These are phyloP conservation scores for Adansonia rubrostipa DNA, from an alignment of 441 rosid genomes.

Conservation along the genomic window DNA sequence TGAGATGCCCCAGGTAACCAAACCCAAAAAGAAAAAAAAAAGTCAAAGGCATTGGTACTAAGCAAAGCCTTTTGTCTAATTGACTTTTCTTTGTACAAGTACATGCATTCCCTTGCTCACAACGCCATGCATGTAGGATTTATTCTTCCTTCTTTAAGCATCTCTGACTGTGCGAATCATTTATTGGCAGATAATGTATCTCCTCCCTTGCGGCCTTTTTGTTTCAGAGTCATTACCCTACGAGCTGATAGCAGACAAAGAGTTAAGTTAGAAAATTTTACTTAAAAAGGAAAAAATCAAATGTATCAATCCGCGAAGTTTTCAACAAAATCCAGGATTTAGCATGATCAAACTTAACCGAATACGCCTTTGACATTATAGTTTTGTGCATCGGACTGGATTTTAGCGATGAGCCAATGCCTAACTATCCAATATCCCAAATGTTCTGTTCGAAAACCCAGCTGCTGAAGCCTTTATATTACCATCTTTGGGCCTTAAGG, in stretches of 20 bases:
- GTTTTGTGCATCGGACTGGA: not conserved
- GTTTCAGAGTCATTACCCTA: not conserved
- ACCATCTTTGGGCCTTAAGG: not conserved
- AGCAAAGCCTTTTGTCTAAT: not conserved
- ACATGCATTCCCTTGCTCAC: not conserved
- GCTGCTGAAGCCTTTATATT: not conserved
- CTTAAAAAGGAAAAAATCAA: too few relatives aligned
- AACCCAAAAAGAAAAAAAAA: not conserved
- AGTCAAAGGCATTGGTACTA: constrained; percentile 10
- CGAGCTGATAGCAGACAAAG: too few relatives aligned
- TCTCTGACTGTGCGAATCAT: not conserved
- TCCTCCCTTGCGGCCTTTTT: not conserved
- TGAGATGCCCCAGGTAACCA: constrained; percentile 18
- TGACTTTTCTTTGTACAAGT: not conserved
- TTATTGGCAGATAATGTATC: not conserved
- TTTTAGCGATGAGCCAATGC: not conserved
- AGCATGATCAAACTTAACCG: not conserved
- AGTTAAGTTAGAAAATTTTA: too few relatives aligned
- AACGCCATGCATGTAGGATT: not conserved
- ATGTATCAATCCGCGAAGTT: not conserved
- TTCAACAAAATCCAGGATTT: not conserved
- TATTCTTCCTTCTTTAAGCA: constrained; percentile 13
- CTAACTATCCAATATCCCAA: not conserved
- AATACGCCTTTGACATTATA: not conserved
- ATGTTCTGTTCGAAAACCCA: not conserved